Base-by-base conservation (phyloP, 108 stramenopile species). In the Schizochytrium sp. region DNA sequence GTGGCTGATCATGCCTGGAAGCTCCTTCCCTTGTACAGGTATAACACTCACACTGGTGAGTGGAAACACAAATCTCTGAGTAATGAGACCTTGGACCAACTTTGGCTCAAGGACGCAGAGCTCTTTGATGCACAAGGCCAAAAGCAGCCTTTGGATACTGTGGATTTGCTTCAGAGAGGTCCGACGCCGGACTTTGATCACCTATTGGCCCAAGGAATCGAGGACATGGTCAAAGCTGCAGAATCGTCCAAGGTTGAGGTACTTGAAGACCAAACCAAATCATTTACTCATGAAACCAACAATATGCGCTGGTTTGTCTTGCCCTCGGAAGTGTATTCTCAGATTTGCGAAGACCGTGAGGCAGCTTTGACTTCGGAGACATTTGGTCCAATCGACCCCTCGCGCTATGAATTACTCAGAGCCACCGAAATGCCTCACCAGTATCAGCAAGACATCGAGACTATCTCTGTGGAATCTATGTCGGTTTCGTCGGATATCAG, bases 1-100 rank as follows among this genome's bases (percentile, higher is more conserved):
- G 96, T 98, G 38, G 95, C 98, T 0, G 93, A 93, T 72, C 88
- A 98, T 89, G 99, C 96, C 42, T 95, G 94, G 93, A 92, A 90
- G n/a, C 92, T 99, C 45, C 93, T 99, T 89, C 96, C 95, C 57
- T 95, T 95, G 76, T 99, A 99, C 92, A 91, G 95, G 49, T 61
- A 89, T 5, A 89, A 93, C 58, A 46, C 91, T 12, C 61, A 61
- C 38, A 93, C 93, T 44, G 93, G 93, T 2, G 91, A 72, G 53
- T 91, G 88, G 88, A 73, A 57, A 40, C 91, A 91, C 56, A 83
- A 44, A 1, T 59, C 89, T 87, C 53, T 49, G 3, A 55, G 49
- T 53, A 83, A 47, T 53, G 55, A 83, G 53, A 55, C 55, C 28
- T 53, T 53, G 8, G 76, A 53, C 5, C 76, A 53, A 5, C 76